Conservation (phyloP, 208 protist species). For the Spironucleus salmonicida region DNA sequence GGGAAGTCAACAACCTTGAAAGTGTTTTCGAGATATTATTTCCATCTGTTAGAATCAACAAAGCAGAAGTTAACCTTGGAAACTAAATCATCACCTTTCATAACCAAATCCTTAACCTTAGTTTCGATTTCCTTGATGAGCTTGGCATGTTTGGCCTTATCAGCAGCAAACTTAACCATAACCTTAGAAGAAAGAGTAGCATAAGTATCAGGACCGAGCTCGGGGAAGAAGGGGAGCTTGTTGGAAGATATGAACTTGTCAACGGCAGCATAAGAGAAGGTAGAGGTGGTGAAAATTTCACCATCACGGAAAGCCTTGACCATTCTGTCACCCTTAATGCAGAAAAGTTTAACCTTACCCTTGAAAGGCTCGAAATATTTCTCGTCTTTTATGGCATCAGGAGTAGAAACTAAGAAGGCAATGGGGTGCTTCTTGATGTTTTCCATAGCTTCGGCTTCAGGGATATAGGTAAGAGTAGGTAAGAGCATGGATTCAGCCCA, state of each 20-base stretch:
- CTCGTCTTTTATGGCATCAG: background rate
- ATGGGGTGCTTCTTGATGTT: background rate
- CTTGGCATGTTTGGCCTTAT: too few relatives aligned
- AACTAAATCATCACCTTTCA: too few relatives aligned
- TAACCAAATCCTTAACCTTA: too few relatives aligned
- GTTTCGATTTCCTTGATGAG: too few relatives aligned
- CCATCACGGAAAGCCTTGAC: background rate
- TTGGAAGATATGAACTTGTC: background rate
- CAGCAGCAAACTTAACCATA: too few relatives aligned
- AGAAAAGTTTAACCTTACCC: background rate
- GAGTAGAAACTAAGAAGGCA: background rate
- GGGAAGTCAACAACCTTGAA: too few relatives aligned
- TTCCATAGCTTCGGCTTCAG: background rate
- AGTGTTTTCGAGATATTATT: too few relatives aligned
- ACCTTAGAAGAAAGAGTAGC: background rate
- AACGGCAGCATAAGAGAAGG: background rate
- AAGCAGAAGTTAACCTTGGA: too few relatives aligned
- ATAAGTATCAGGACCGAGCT: background rate
- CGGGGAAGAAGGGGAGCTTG: constrained; percentile 5
- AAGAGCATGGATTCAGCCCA: constrained; percentile 26
- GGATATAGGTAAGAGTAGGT: background rate
- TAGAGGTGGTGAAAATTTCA: background rate
- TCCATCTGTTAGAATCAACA: too few relatives aligned
- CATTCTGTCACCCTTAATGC: background rate
- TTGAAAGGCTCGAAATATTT: constrained; percentile 3